These are phyloP conservation scores for Venturia pyrina DNA, from an alignment of 2,329 filamentous ascomycete species.

Conservation along the genomic window DNA sequence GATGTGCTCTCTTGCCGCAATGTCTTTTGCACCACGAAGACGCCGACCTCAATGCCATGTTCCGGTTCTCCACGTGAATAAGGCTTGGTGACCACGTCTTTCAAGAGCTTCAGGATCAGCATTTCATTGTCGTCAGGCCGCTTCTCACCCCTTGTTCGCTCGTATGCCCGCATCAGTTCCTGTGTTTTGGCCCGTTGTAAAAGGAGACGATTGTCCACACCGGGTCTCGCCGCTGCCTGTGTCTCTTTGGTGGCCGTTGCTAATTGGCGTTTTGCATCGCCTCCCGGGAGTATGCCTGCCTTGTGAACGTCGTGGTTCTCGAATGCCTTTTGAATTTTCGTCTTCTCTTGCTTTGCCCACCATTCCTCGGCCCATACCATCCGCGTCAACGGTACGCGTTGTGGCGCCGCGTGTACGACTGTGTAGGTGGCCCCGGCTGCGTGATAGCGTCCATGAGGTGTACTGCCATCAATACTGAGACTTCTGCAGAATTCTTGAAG, in stretches of 20 bases:
- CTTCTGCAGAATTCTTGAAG: slow-evolving; percentile 22
- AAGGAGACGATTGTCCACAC: slow-evolving; percentile 32
- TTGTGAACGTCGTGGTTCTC: slow-evolving; percentile 25
- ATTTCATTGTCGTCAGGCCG: slow-evolving; percentile 1
- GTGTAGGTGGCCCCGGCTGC: slow-evolving; percentile 28
- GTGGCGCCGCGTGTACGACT: slow-evolving; percentile 41
- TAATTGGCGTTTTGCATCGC: slow-evolving; percentile 14
- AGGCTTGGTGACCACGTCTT: slow-evolving; percentile 44
- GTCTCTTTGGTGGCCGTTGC: slow-evolving; percentile 7
- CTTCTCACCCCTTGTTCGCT: slow-evolving; percentile 25
- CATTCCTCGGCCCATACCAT: slow-evolving; percentile 49
- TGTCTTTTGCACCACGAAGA: slow-evolving; percentile 34
- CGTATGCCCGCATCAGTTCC: slow-evolving; percentile 40
- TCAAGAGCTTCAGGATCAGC: slow-evolving; percentile 44
- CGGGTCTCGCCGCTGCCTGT: slow-evolving; percentile 17
- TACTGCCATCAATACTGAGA: slow-evolving; percentile 26
- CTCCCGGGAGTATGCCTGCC: slow-evolving; percentile 24
- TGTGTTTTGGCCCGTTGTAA: slow-evolving; percentile 25
- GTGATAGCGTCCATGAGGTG: slow-evolving; percentile 30
- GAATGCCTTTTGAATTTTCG: slow-evolving; percentile 42
- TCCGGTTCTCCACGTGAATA: slow-evolving; percentile 35
- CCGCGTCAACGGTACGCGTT: slow-evolving; percentile 41
- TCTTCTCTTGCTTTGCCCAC: slow-evolving; percentile 56
- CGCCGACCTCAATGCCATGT: slow-evolving; percentile 36
- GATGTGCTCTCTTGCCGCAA: not conserved